Percentiles rank a stretch among this genome's conserved stretches.
Evolutionary conservation across 169 alveolate species (phyloP).

Genomic region (Theileria sp.): DNA sequence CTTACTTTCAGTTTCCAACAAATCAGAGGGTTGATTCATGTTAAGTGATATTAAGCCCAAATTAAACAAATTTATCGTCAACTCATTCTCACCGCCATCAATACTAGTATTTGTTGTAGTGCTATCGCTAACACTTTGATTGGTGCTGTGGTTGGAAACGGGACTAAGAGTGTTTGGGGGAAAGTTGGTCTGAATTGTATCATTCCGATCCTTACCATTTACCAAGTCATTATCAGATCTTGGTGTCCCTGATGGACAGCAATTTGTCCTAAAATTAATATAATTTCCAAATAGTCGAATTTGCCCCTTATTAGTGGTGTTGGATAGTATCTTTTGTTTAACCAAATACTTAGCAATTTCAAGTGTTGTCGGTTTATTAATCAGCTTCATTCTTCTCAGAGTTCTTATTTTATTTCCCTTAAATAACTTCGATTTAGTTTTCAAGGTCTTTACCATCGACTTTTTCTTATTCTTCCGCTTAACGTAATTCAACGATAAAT

Average conservation of each 20-base stretch:
- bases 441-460: not conserved
- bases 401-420: not conserved
- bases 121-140: not conserved
- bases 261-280: not conserved
- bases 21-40: not conserved
- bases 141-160: not conserved
- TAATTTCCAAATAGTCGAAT: conserved; percentile 1
- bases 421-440: not conserved
- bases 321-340: conserved; percentile 1
- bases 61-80: conserved; percentile 3
- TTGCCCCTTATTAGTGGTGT: not conserved
- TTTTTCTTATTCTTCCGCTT: not conserved
- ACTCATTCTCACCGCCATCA: not conserved
- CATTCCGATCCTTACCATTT: not conserved
- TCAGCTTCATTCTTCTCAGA: conserved; percentile 1
- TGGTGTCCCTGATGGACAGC: not conserved
- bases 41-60: not conserved
- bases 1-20: not conserved
- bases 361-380: not conserved
- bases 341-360: not conserved
- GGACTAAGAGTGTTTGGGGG: not conserved
- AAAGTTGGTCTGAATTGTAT: not conserved
- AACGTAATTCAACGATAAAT: not conserved
- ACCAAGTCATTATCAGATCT: not conserved
- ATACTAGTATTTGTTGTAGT: not conserved